A percentile compares a stretch with the other conserved stretches of the same genome.
phyloP scores from a whole-genome alignment of 164 flowering plant species.

The grape (Vitis vinifera) region ASM3070453v1 NC_081823.1:10600001-10600500 shows the following conservation, averaged over 20 bases:
- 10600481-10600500: constrained; percentile 11
- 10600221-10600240: no score
- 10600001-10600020: no score
- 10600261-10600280: neutral
- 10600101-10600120: neutral
- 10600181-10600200: constrained; percentile 3
- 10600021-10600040: no score
- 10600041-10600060: neutral
- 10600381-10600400: no score
- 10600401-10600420: constrained; percentile 68
- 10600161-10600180: neutral
- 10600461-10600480: constrained; percentile 26
- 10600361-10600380: constrained; percentile 12
- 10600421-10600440: constrained; percentile 73
- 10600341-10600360: constrained; percentile 3
- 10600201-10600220: no score
- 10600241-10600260: no score
- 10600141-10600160: constrained; percentile 25
- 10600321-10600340: constrained; percentile 8
- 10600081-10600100: neutral
- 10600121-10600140: neutral
- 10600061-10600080: neutral
- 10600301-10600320: constrained; percentile 4
- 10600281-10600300: constrained; percentile 7
- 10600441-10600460: constrained; percentile 56